Percentiles rank a stretch among this genome's conserved stretches.
Conservation (phyloP, 148 eudicot genomes). For the Euryodendron excelsum region DNA sequence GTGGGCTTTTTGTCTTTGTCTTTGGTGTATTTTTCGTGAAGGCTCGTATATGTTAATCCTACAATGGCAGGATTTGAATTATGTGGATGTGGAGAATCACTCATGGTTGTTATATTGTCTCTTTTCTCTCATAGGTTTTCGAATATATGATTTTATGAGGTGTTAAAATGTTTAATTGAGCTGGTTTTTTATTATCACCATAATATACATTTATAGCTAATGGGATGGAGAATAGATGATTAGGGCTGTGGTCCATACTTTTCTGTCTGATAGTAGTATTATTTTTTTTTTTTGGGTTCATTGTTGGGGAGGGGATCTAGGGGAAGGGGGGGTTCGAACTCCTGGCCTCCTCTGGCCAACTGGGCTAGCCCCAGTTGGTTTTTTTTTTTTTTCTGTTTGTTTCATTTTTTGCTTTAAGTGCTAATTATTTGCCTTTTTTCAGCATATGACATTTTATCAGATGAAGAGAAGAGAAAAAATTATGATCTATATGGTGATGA, state of each 20-base stretch:
- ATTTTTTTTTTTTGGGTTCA: too few species aligned
- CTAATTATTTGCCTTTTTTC: conserved; percentile 22
- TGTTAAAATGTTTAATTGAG: not conserved
- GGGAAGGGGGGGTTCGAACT: too few species aligned
- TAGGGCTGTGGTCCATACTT: not conserved
- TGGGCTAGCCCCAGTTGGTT: too few species aligned
- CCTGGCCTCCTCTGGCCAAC: too few species aligned
- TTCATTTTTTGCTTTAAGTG: not conserved
- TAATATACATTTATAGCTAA: not conserved
- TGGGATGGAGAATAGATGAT: not conserved
- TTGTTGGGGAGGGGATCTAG: too few species aligned
- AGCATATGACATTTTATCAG: conserved; percentile 92
- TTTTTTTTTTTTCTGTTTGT: not conserved
- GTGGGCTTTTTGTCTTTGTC: not conserved
- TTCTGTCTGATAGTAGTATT: not conserved
- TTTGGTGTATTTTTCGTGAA: not conserved
- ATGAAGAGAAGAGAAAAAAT: conserved; percentile 88
- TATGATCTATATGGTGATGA: conserved; percentile 93
- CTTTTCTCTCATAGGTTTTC: not conserved
- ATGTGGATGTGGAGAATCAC: not conserved
- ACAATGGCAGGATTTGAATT: conserved; percentile 5
- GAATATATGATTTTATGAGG: not conserved
- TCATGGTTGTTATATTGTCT: not conserved
- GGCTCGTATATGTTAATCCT: too few species aligned
- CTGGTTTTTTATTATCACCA: not conserved